Conservation (phyloP, 2,329 filamentous ascomycete species). For the Helminthosporium solani region DNA sequence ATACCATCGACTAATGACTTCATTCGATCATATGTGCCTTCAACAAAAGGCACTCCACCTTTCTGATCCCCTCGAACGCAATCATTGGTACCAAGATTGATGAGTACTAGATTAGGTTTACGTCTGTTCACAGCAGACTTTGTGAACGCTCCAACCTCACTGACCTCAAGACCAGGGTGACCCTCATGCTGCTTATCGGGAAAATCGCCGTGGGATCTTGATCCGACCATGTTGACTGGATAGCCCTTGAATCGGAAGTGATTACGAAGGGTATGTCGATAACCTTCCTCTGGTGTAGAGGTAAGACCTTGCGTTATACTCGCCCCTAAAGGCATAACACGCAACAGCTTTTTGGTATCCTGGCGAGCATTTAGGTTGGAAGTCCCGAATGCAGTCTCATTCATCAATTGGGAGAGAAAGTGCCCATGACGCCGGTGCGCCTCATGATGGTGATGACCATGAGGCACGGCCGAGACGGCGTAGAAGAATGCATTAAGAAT, state of each 20-base stretch:
- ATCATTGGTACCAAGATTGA: constrained; percentile 18
- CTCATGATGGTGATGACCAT: too few relatives aligned
- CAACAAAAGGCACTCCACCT: constrained; percentile 1
- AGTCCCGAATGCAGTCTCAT: too few relatives aligned
- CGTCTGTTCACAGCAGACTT: neutral
- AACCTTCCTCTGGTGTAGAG: constrained; percentile 6
- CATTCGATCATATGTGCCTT: constrained; percentile 11
- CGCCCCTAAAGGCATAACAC: constrained; percentile 13
- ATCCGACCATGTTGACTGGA: constrained; percentile 14
- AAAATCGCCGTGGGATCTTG: constrained; percentile 6
- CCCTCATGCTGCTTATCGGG: constrained; percentile 16
- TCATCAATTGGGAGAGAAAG: too few relatives aligned
- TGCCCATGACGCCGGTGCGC: too few relatives aligned
- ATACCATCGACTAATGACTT: constrained; percentile 5
- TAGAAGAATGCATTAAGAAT: too few relatives aligned
- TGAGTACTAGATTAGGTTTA: constrained; percentile 15
- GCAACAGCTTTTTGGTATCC: neutral
- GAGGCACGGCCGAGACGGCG: too few relatives aligned
- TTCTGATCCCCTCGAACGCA: neutral
- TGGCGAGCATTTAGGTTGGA: too few relatives aligned
- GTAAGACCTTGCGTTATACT: constrained; percentile 11
- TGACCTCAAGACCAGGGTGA: constrained; percentile 7
- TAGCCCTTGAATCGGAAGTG: constrained; percentile 9
- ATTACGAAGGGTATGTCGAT: constrained; percentile 12
- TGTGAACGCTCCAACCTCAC: neutral